Evolutionary conservation across 2,329 filamentous ascomycete genomes (phyloP).

Genomic region (Monascus ruber): DNA sequence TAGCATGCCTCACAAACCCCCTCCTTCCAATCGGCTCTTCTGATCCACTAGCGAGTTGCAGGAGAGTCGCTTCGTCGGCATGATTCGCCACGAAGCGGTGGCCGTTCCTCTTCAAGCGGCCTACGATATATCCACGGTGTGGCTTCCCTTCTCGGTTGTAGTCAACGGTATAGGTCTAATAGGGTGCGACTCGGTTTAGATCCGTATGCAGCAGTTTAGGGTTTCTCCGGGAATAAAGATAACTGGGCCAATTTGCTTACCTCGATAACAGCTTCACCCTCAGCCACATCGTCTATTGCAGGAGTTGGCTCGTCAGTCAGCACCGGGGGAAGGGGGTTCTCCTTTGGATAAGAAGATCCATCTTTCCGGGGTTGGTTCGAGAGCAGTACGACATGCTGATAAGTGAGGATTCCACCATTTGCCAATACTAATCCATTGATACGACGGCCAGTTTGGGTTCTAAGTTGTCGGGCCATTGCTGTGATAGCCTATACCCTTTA

Average conservation of each 20-base stretch:
- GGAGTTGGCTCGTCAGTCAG: slow-evolving; percentile 32
- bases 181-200: neutral
- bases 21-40: neutral
- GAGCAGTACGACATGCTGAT: slow-evolving; percentile 52
- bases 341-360: slow-evolving; percentile 35
- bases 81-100: slow-evolving; percentile 47
- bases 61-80: neutral
- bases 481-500: slow-evolving; percentile 33
- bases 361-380: slow-evolving; percentile 35
- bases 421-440: slow-evolving; percentile 46
- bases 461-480: slow-evolving; percentile 45
- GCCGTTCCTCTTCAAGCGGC: slow-evolving; percentile 35
- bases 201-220: neutral
- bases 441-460: slow-evolving; percentile 34
- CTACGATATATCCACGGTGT: slow-evolving; percentile 40
- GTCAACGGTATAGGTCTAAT: slow-evolving; percentile 50
- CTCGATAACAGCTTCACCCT: slow-evolving; percentile 44
- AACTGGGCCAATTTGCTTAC: slow-evolving; percentile 22
- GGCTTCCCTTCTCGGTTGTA: slow-evolving; percentile 43
- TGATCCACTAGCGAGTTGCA: neutral
- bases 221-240: neutral
- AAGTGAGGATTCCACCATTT: slow-evolving; percentile 55
- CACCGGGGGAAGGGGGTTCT: slow-evolving; percentile 35
- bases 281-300: slow-evolving; percentile 28
- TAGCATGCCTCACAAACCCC: neutral